These are phyloP conservation scores for Leccinum solheimii DNA, from an alignment of 1,284 basidiomycete genomes.

Conservation along the genomic window DNA sequence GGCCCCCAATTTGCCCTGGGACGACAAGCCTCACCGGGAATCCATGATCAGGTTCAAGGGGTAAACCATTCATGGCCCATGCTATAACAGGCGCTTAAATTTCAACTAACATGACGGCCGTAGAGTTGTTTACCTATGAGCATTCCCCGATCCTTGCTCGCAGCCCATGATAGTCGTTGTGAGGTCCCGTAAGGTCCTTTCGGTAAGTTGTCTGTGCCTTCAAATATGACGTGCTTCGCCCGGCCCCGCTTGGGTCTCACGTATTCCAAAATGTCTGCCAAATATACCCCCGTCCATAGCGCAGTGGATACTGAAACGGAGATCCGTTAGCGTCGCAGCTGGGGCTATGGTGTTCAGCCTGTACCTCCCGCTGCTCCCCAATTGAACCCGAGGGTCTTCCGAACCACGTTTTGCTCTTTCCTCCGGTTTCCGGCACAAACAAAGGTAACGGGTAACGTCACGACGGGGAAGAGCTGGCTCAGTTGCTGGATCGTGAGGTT, in stretches of 20 bases:
- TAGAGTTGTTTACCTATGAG: conserved; percentile 40
- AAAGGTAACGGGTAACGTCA: conserved; percentile 65
- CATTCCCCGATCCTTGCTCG: conserved; percentile 54
- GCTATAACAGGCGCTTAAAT: conserved; percentile 26
- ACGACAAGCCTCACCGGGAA: conserved; percentile 63
- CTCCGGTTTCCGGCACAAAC: conserved; percentile 71
- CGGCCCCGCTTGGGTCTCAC: conserved; percentile 42
- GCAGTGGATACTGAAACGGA: conserved; percentile 49
- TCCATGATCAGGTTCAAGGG: conserved; percentile 65
- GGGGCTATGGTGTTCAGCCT: not conserved
- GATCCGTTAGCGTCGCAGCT: not conserved
- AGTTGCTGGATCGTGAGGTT: conserved; percentile 48
- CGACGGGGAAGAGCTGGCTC: conserved; percentile 47
- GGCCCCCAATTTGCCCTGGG: conserved; percentile 67
- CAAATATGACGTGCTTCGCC: conserved; percentile 62
- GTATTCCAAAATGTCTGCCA: conserved; percentile 57
- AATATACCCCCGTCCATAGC: conserved; percentile 65
- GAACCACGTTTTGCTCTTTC: conserved; percentile 71
- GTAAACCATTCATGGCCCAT: conserved; percentile 65
- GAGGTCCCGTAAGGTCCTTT: conserved; percentile 70
- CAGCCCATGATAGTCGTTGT: conserved; percentile 51
- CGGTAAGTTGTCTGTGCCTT: conserved; percentile 61
- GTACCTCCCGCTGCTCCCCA: conserved; percentile 53
- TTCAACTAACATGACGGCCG: not conserved
- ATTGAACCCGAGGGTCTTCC: conserved; percentile 59